Evolutionary conservation across 78 protist genomes (phyloP), one percentile per base, ranked within the genome.

Genomic region (Emiliania huxleyi): DNA sequence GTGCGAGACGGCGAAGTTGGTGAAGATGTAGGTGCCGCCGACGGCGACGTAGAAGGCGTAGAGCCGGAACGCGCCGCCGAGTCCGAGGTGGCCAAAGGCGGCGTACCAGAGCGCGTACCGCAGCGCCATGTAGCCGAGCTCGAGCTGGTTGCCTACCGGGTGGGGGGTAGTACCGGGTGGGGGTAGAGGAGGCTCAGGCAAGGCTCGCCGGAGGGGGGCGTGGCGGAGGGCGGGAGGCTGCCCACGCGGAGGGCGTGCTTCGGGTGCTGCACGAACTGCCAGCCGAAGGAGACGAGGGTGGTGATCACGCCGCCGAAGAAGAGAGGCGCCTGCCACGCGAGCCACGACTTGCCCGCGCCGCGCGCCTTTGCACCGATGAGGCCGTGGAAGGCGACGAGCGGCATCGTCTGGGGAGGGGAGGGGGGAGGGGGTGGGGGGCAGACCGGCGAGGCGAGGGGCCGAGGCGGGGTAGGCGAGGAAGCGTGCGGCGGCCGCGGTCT

Each of bases 251-350:
- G 40, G 38, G 85, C 85, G 45, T 77, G 49, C n/a, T 71, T 25
- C 48, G 92, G 92, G 84, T 90, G 92, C 26, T 43, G 92, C 18
- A 45, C 71, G 52, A 90, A 25, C 69, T 91, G 93, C 93, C 93
- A 91, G 93, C 87, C 93, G 33, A 75, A 43, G 71, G 87, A 48
- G 43, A 91, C 93, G 35, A 91, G 87, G 12, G 42, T 33, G 42
- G 56, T 40, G 73, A 23, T 38, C 19, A 75, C 71, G 46, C 75
- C 75, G 43, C 25, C 52, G 69, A 91, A 91, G 69, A 91, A 91
- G 49, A 69, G 81, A 37, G 12, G 2, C 52, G 69, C 62, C 45
- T 91, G 93, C 46, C 37, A 1, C 26, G 38, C 4, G 37, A 91
- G 93, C 93, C 93, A 91, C 44, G 18, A 0, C 83, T 73, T 73